A percentile compares a stretch with the other conserved stretches of the same genome.
phyloP scores from a whole-genome alignment of 2,329 filamentous ascomycete genomes.

The Ophiognomonia clavigignenti-juglandacearum region DNA sequence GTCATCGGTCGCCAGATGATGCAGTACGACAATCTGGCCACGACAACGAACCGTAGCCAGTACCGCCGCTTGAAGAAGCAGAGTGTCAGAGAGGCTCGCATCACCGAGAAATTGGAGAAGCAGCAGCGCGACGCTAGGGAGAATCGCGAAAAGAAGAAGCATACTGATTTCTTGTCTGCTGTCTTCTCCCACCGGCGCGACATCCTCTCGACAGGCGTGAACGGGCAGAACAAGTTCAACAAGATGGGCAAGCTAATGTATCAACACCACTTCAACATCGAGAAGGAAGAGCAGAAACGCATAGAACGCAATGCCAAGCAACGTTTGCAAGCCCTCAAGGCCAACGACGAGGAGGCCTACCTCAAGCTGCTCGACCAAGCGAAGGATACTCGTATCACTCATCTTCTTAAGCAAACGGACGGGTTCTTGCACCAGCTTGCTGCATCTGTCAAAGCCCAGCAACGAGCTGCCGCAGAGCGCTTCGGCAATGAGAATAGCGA shows the following conservation, averaged over 20 bases:
- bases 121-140: slow-evolving; percentile 95
- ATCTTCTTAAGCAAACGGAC: slow-evolving; percentile 93
- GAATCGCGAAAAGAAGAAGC: slow-evolving; percentile 96
- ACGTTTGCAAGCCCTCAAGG: slow-evolving; percentile 96
- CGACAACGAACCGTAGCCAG: slow-evolving; percentile 88
- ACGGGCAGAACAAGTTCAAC: slow-evolving; percentile 69
- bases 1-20: slow-evolving; percentile 89
- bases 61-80: slow-evolving; percentile 98
- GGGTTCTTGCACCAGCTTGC: slow-evolving; percentile 95
- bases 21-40: slow-evolving; percentile 90
- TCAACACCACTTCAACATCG: slow-evolving; percentile 87
- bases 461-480: slow-evolving; percentile 73
- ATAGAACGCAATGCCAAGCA: slow-evolving; percentile 98
- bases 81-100: slow-evolving; percentile 86
- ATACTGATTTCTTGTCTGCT: slow-evolving; percentile 83
- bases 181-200: slow-evolving; percentile 80
- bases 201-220: slow-evolving; percentile 61
- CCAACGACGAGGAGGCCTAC: slow-evolving; percentile 98
- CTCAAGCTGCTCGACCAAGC: slow-evolving; percentile 96
- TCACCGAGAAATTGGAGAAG: slow-evolving; percentile 98
- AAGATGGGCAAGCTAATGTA: slow-evolving; percentile 90
- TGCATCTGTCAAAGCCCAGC: slow-evolving; percentile 88
- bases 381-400: slow-evolving; percentile 98
- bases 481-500: slow-evolving; percentile 62
- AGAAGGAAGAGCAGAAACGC: slow-evolving; percentile 98